Percentiles rank a stretch among this genome's conserved stretches.
Evolutionary conservation across 129 eudicot species (phyloP).

Genomic region (Deinandra increscens): DNA sequence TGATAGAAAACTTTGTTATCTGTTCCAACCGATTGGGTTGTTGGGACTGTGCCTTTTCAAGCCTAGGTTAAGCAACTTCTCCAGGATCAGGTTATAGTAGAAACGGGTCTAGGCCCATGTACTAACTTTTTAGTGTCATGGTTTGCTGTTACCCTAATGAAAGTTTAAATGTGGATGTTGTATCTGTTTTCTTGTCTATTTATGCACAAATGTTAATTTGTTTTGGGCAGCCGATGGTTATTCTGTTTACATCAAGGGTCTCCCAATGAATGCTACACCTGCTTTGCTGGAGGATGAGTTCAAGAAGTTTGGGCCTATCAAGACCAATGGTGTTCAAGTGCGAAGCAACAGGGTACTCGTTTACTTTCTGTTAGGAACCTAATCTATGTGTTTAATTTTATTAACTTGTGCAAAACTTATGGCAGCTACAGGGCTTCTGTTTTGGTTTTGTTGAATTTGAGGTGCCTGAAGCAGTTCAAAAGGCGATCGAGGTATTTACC

Average conservation of each 20-base stretch:
- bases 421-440: constrained; percentile 77
- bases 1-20: neutral
- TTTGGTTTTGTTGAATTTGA: constrained; percentile 97
- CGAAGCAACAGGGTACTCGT: constrained; percentile 64
- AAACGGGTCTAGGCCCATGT: neutral
- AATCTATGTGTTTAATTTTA: neutral
- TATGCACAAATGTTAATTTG: neutral
- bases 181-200: neutral
- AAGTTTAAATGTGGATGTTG: too few relatives aligned
- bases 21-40: neutral
- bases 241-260: constrained; percentile 62
- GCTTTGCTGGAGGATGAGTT: constrained; percentile 59
- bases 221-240: constrained; percentile 61
- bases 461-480: constrained; percentile 61
- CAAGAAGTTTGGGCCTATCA: constrained; percentile 77
- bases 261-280: constrained; percentile 64
- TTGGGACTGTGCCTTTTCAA: neutral
- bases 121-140: too few relatives aligned
- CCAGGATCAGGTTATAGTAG: neutral
- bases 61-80: neutral
- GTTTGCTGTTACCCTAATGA: neutral
- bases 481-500: constrained; percentile 71
- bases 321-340: constrained; percentile 77
- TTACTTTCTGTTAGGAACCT: neutral
- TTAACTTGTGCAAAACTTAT: constrained; percentile 20